Base-by-base conservation (phyloP, 2,329 filamentous ascomycete genomes). In the Didymella lethalis region DNA sequence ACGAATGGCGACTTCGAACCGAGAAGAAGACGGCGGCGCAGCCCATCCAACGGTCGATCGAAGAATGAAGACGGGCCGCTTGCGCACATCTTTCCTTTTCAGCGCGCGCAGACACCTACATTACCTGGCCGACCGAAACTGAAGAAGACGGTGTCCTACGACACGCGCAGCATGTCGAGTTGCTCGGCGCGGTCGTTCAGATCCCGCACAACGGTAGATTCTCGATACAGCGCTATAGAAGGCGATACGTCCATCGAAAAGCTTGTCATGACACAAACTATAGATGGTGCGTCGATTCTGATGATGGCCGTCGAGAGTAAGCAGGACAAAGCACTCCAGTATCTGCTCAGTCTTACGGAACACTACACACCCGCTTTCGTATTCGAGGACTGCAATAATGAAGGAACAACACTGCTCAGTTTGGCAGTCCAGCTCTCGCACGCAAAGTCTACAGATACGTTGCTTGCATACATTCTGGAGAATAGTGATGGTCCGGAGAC, bases 41-140 rank as follows among this genome's bases (percentile, higher is more conserved):
- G 66, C 51, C 65, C 64, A 18, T 68, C 69, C 34, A 59, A 56
- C 12, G 60, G 56, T 12, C 66, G 61, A 31, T 62, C 59, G 31
- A 64, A 54, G 36, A 60, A 60, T 25, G 67, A 72, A 59, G 70
- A 75, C 46, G 80, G 79, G 2, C 81, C 81, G 2, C 64, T 98
- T 4, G 85, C 89, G 51, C 94, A 98, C 72, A 93, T 98, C 1
- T 97, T 97, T 67, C 94, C 93, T 0, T 98, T 97, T 63, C 91
- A 96, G 73, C 85, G 84, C 54, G 85, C 86, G 59, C 75, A 79
- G 43, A 82, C 78, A 23, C 81, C 81, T 26, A 79, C 81, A 20
- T 75, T 80, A 76, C 48, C 65, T 6, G 77, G 80, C 2, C 71
- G 78, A 4, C 86, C 86, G 57, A 86, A 84, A 65, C 79, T 85